Evolutionary conservation across 768 basidiomycete species (phyloP).

Genomic region (Rhizopogon roseolus): DNA sequence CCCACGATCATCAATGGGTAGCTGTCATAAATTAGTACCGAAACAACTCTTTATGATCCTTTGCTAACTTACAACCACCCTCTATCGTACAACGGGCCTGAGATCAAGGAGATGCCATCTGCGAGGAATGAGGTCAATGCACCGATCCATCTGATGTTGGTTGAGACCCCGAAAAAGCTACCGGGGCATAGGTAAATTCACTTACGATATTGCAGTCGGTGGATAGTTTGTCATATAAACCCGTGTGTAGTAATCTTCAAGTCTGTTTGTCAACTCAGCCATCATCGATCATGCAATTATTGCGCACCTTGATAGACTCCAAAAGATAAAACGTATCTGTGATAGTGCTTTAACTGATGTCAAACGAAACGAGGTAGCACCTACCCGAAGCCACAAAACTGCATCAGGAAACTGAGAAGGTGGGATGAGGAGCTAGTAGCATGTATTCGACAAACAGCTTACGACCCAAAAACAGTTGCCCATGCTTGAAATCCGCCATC

Average conservation of each 20-base stretch:
- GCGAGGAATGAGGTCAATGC: conserved; percentile 36
- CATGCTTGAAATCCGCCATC: conserved; percentile 9
- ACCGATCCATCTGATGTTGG: conserved; percentile 30
- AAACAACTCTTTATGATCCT: conserved; percentile 7
- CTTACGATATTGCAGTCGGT: conserved; percentile 25
- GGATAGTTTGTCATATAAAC: conserved; percentile 23
- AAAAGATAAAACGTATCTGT: conserved; percentile 22
- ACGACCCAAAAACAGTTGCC: conserved; percentile 9
- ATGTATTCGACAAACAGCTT: not conserved
- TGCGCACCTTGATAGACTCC: conserved; percentile 28
- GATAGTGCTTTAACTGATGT: not conserved
- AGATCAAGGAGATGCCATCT: conserved; percentile 31
- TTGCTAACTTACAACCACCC: conserved; percentile 35
- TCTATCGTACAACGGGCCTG: conserved; percentile 38
- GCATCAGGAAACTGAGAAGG: conserved; percentile 16
- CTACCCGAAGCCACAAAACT: conserved; percentile 24
- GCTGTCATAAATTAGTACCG: conserved; percentile 7
- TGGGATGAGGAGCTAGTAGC: not conserved
- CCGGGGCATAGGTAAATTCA: conserved; percentile 12
- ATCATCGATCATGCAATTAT: not conserved
- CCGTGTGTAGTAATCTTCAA: conserved; percentile 28
- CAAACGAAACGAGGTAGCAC: not conserved
- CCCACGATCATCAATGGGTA: conserved; percentile 9
- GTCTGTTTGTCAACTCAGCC: conserved; percentile 1
- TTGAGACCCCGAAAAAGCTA: conserved; percentile 16